These are phyloP conservation scores for Acarospora socialis DNA, from an alignment of 2,329 filamentous ascomycete genomes.

Conservation along the genomic window DNA sequence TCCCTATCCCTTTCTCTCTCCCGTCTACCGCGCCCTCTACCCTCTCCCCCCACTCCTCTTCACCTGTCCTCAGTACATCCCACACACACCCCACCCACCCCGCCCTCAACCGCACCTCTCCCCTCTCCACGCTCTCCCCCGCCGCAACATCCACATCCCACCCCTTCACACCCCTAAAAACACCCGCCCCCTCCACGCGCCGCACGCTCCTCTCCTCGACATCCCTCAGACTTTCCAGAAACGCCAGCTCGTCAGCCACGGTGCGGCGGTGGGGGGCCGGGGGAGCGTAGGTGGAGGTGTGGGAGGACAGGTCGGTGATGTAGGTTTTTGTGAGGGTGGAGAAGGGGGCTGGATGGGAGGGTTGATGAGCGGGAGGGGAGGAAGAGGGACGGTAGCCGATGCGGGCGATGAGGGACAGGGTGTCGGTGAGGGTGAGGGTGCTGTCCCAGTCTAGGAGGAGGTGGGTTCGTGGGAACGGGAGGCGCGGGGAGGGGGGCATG, in stretches of 20 bases:
- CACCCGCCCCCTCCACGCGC: background rate
- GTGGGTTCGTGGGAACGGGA: conserved; percentile 1
- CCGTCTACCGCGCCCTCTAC: too few relatives aligned
- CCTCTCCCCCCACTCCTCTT: background rate
- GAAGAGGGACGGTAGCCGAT: background rate
- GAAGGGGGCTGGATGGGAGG: background rate
- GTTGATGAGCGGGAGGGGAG: background rate
- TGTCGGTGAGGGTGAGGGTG: conserved; percentile 8
- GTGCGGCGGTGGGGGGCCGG: background rate
- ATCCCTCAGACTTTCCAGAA: background rate
- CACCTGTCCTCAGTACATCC: too few relatives aligned
- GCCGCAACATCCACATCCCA: conserved; percentile 5
- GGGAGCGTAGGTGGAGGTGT: background rate
- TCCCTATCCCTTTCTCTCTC: too few relatives aligned
- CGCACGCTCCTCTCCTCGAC: background rate
- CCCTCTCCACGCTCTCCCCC: conserved; percentile 1
- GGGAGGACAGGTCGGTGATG: background rate
- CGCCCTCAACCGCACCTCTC: background rate
- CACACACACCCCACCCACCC: background rate
- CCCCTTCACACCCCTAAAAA: background rate
- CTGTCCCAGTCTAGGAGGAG: conserved; percentile 29
- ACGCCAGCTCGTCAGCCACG: background rate
- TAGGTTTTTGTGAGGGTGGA: background rate
- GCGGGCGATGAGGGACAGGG: conserved; percentile 2
- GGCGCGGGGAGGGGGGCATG: background rate